Conservation (phyloP, 805 yeast species). For the Sungouiella thailandica region DNA sequence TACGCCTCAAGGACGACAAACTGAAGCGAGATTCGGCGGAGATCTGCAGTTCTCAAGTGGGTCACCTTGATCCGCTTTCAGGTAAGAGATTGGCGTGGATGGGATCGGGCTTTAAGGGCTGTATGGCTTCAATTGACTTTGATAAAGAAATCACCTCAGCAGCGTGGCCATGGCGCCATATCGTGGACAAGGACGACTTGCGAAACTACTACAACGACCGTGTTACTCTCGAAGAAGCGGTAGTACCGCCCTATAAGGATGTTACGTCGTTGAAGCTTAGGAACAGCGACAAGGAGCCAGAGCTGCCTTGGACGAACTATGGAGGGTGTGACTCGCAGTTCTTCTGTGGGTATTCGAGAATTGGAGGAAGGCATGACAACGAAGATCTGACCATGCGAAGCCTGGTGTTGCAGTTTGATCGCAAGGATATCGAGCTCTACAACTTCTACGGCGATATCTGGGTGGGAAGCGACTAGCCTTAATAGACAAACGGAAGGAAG, state of each 20-base stretch:
- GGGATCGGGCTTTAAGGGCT: background rate
- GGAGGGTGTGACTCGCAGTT: background rate
- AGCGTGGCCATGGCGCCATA: background rate
- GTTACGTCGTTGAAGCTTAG: background rate
- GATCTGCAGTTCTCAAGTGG: slow-evolving; percentile 1
- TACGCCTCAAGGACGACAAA: background rate
- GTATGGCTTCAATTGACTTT: background rate
- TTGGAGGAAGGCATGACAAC: background rate
- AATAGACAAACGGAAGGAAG: too few species aligned
- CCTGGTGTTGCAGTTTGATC: background rate
- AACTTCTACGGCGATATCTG: slow-evolving; percentile 1
- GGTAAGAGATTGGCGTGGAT: background rate
- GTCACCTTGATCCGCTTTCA: background rate
- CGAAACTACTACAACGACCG: background rate
- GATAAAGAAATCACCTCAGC: background rate
- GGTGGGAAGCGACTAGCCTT: background rate
- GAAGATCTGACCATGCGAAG: background rate
- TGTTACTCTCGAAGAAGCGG: background rate
- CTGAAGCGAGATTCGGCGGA: slow-evolving; percentile 13
- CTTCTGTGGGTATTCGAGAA: background rate
- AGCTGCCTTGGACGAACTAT: background rate
- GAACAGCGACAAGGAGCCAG: background rate
- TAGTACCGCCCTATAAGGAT: slow-evolving; percentile 1
- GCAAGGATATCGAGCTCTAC: background rate
- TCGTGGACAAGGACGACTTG: background rate